Evolutionary conservation across 2,329 filamentous ascomycete genomes (phyloP), one percentile per base, ranked within the genome.

Genomic region (Sporothrix variecibatus): DNA sequence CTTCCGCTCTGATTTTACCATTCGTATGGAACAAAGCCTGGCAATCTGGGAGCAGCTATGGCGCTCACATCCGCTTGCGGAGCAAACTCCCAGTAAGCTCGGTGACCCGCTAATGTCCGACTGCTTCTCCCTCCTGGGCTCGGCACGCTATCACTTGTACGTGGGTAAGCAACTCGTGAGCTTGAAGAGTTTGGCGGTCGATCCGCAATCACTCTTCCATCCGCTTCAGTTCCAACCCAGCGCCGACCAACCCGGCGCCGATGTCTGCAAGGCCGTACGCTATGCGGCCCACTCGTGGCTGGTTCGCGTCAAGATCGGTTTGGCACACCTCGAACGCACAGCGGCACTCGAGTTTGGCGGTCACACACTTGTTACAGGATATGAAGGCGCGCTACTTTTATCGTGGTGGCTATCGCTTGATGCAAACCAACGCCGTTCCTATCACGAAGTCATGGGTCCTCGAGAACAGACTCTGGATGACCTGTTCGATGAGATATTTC

Each of bases 11-110:
- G 56, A 60, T 15, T 60, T 60, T 26, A 60, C 56, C 11, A 31
- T 12, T 8, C 56, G 56, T 9, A 60, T 60, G 56, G 56, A 60
- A 26, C 56, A 60, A 8, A 60, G 56, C 56, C 56, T 60, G 1
- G 56, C 56, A 2, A 60, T 60, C 15, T 60, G 56, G 56, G 56
- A 60, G 56, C 56, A 60, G 56, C n/a, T 60, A 26, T 60, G 56
- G 56, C 56, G 56, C 23, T 60, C 56, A 4, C 56, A 60, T 26
- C 56, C 56, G 2, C 15, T 28, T 7, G 56, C 56, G 7, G 56
- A 60, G 56, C 56, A 60, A 26, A 31, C 31, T 9, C 56, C 56
- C 5, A 60, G 56, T 26, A 60, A 60, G 23, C n/a, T 60, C 4
- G 56, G 56, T 11, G 56, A 60, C 26, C 56, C 56, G 26, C 56